Evolutionary conservation across 163 green algal species (phyloP).

Genomic region (Prototheca cutis): DNA sequence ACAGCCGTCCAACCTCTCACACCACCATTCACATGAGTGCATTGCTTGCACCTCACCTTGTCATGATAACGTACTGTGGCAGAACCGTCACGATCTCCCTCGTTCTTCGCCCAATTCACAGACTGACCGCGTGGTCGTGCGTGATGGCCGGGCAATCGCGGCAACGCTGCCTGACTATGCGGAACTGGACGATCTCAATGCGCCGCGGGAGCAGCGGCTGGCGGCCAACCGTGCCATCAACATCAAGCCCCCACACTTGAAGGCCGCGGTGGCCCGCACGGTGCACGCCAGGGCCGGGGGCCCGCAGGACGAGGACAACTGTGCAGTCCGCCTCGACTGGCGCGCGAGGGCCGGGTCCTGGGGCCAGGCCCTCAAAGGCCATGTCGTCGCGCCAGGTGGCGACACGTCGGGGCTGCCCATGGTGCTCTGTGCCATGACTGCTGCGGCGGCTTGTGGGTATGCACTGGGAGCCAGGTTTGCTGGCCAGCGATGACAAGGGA

Average conservation of each 20-base stretch:
- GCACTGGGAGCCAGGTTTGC: too few relatives aligned
- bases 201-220: not conserved
- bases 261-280: too few relatives aligned
- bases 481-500: too few relatives aligned
- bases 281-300: too few relatives aligned
- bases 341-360: too few relatives aligned
- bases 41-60: not conserved
- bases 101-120: not conserved
- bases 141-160: conserved; percentile 21
- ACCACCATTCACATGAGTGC: conserved; percentile 11
- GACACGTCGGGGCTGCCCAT: too few relatives aligned
- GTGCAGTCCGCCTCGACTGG: not conserved
- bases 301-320: too few relatives aligned
- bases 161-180: conserved; percentile 25
- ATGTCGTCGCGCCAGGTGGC: not conserved
- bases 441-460: too few relatives aligned
- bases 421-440: too few relatives aligned
- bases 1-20: too few relatives aligned
- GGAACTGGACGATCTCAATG: conserved; percentile 31
- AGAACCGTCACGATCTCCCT: not conserved
- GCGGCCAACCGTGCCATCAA: not conserved
- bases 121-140: conserved; percentile 32
- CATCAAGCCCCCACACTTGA: too few relatives aligned
- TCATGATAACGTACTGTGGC: not conserved
- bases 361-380: not conserved